phyloP scores from a whole-genome alignment of 495 filamentous ascomycete genomes.

The Talaromyces ruber region DNA sequence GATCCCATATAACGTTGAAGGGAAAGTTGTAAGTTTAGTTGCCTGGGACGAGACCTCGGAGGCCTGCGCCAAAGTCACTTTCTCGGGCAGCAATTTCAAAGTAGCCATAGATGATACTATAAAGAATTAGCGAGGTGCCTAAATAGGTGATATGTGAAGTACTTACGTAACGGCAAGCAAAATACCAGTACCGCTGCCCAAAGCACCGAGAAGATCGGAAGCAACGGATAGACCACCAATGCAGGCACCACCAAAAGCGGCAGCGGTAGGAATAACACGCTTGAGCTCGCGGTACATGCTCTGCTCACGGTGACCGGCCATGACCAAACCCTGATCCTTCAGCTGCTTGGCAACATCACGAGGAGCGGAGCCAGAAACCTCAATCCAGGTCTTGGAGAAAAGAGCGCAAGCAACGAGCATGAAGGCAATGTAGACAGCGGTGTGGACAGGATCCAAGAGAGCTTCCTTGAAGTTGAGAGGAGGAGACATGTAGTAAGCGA shows the following conservation, averaged over 20 bases:
- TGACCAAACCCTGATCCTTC: constrained; percentile 98
- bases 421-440: constrained; percentile 88
- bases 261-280: constrained; percentile 95
- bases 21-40: constrained; percentile 24
- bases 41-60: constrained; percentile 76
- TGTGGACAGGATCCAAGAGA: constrained; percentile 92
- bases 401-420: constrained; percentile 96
- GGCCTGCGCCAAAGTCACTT: constrained; percentile 76
- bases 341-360: constrained; percentile 99
- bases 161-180: constrained; percentile 97
- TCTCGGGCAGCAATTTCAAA: constrained; percentile 99
- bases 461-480: constrained; percentile 96
- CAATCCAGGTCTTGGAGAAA: constrained; percentile 99
- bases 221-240: constrained; percentile 95
- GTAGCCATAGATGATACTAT: constrained; percentile 95
- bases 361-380: constrained; percentile 94
- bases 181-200: constrained; percentile 96
- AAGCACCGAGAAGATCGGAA: constrained; percentile 90
- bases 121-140: constrained; percentile 11
- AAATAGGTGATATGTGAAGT: constrained; percentile 2
- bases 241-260: constrained; percentile 97
- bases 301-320: constrained; percentile 99
- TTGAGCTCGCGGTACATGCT: constrained; percentile 99
- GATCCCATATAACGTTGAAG: background rate
- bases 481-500: constrained; percentile 99